These are phyloP conservation scores for Cladosporium sp. DNA, from an alignment of 2,329 filamentous ascomycete genomes.

Conservation along the genomic window DNA sequence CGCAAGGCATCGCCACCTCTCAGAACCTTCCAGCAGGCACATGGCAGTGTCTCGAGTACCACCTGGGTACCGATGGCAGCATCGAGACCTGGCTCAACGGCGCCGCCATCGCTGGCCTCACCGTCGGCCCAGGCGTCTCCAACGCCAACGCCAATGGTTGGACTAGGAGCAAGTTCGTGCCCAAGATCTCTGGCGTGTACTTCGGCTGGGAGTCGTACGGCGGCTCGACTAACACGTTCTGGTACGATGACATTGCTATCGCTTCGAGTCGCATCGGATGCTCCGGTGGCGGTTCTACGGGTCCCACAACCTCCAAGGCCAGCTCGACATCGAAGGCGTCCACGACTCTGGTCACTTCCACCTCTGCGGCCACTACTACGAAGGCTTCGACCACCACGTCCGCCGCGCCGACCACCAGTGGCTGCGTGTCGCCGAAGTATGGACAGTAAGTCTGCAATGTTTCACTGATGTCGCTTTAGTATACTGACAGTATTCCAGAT, in stretches of 20 bases:
- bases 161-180: conserved; percentile 48
- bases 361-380: conserved; percentile 2
- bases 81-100: conserved; percentile 63
- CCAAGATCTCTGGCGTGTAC: conserved; percentile 57
- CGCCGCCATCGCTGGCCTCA: conserved; percentile 54
- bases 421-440: conserved; percentile 16
- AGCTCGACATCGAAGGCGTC: conserved; percentile 8
- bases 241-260: conserved; percentile 62
- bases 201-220: conserved; percentile 66
- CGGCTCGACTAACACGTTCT: conserved; percentile 61
- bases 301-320: neutral
- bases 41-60: conserved; percentile 64
- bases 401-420: conserved; percentile 15
- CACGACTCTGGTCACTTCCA: conserved; percentile 1
- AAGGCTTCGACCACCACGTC: neutral
- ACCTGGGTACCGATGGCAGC: conserved; percentile 58
- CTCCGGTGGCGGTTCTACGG: conserved; percentile 18
- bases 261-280: conserved; percentile 53
- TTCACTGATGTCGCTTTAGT: neutral
- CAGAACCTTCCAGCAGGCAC: conserved; percentile 50
- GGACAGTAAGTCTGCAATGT: conserved; percentile 1
- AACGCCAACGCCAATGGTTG: conserved; percentile 57
- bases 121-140: conserved; percentile 46
- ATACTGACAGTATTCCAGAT: conserved; percentile 25
- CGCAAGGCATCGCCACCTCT: conserved; percentile 59